These are phyloP conservation scores for Pseudomassariella vexata DNA, from an alignment of 2,329 filamentous ascomycete species.

Conservation along the genomic window DNA sequence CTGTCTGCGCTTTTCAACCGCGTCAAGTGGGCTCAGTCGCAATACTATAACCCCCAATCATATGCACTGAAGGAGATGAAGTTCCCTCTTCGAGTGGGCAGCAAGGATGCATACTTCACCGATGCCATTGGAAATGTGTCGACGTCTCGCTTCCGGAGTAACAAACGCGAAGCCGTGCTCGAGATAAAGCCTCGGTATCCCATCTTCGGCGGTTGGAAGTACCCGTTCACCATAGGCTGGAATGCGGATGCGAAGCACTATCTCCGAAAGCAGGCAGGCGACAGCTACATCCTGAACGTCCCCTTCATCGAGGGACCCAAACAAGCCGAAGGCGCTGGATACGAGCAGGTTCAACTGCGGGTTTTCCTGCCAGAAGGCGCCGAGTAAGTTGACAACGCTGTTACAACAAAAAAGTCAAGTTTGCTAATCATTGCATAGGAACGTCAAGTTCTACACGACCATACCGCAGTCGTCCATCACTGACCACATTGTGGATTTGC, in stretches of 20 bases:
- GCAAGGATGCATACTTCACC: slow-evolving; percentile 85
- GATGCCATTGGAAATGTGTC: slow-evolving; percentile 97
- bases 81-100: slow-evolving; percentile 74
- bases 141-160: slow-evolving; percentile 79
- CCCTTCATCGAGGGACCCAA: slow-evolving; percentile 92
- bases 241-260: slow-evolving; percentile 78
- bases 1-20: slow-evolving; percentile 68
- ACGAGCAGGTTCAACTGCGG: slow-evolving; percentile 72
- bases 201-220: slow-evolving; percentile 97
- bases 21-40: slow-evolving; percentile 66
- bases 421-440: slow-evolving; percentile 53
- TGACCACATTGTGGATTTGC: slow-evolving; percentile 51
- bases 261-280: slow-evolving; percentile 59
- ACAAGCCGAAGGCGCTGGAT: slow-evolving; percentile 78
- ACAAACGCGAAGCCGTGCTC: slow-evolving; percentile 71
- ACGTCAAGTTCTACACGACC: slow-evolving; percentile 70
- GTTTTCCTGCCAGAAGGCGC: slow-evolving; percentile 90
- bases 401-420: too few species aligned
- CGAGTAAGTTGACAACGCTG: slow-evolving; percentile 67
- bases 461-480: slow-evolving; percentile 61
- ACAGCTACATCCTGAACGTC: slow-evolving; percentile 80
- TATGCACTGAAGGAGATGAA: slow-evolving; percentile 76
- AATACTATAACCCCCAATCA: slow-evolving; percentile 71
- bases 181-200: slow-evolving; percentile 93
- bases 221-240: slow-evolving; percentile 95